Percentiles rank a stretch among this genome's conserved stretches.
Evolutionary conservation across 2,329 filamentous ascomycete genomes (phyloP).

Genomic region (Phialocephala subalpina): DNA sequence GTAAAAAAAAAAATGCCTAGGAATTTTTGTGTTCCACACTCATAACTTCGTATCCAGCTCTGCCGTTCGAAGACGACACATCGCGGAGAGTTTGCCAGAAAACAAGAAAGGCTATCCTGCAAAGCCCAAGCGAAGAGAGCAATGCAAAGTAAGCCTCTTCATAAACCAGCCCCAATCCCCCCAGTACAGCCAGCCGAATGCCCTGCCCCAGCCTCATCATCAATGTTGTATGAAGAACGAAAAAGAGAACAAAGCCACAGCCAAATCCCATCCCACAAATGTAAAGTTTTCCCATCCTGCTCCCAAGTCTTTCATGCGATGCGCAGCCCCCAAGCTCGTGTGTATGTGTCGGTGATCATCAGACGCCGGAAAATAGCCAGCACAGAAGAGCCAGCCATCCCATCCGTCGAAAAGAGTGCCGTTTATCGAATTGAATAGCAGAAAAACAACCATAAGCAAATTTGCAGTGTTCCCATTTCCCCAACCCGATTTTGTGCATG

Average conservation of each 20-base stretch:
- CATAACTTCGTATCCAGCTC: constrained; percentile 12
- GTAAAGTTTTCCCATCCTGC: constrained; percentile 11
- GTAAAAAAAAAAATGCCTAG: neutral
- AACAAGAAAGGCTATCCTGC: neutral
- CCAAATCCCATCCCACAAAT: neutral
- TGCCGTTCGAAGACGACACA: constrained; percentile 3
- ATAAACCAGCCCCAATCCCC: constrained; percentile 6
- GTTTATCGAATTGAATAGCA: constrained; percentile 11
- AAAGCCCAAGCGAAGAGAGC: neutral
- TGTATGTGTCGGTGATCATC: constrained; percentile 8
- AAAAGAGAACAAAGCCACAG: neutral
- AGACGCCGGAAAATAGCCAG: constrained; percentile 7
- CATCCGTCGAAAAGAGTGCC: constrained; percentile 4
- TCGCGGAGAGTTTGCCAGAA: neutral
- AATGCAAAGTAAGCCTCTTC: neutral
- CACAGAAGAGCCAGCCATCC: constrained; percentile 11
- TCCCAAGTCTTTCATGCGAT: neutral
- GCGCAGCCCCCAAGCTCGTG: constrained; percentile 1
- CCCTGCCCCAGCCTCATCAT: constrained; percentile 1
- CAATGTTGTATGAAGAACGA: neutral
- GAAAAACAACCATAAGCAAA: constrained; percentile 2
- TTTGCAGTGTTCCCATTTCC: constrained; percentile 6
- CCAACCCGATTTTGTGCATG: constrained; percentile 43
- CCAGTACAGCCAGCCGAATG: neutral
- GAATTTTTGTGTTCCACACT: neutral